Evolutionary conservation across 202 grass and related monocot species (phyloP).

Genomic region (Schoenoplectus triqueter): DNA sequence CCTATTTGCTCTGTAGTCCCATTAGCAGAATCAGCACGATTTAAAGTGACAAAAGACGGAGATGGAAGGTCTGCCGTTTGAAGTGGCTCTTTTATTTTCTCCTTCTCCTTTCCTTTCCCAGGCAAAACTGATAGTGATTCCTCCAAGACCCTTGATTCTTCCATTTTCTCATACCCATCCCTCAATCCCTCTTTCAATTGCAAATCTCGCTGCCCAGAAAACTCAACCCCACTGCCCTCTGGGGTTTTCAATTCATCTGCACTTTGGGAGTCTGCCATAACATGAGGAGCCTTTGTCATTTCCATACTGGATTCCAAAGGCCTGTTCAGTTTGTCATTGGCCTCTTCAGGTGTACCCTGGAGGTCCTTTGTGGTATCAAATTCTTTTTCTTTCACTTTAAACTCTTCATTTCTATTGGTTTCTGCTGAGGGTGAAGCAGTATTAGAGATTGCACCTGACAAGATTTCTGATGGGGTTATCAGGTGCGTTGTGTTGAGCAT

Average conservation of each 20-base stretch:
- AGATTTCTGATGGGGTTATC: slow-evolving; percentile 78
- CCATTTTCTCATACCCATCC: slow-evolving; percentile 49
- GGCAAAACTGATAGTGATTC: slow-evolving; percentile 43
- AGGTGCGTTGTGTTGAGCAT: slow-evolving; percentile 55
- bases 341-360: slow-evolving; percentile 46
- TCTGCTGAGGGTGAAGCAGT: slow-evolving; percentile 49
- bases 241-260: slow-evolving; percentile 45
- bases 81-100: slow-evolving; percentile 44
- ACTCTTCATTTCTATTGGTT: slow-evolving; percentile 43
- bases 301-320: slow-evolving; percentile 44
- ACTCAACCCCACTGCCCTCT: slow-evolving; percentile 45
- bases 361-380: slow-evolving; percentile 51
- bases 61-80: slow-evolving; percentile 50
- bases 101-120: slow-evolving; percentile 60
- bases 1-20: slow-evolving; percentile 37
- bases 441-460: slow-evolving; percentile 59
- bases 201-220: slow-evolving; percentile 40
- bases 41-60: slow-evolving; percentile 49
- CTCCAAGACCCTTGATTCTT: slow-evolving; percentile 41
- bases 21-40: slow-evolving; percentile 57
- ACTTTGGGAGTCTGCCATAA: slow-evolving; percentile 49
- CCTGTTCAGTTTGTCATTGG: slow-evolving; percentile 47
- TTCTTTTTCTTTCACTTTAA: slow-evolving; percentile 43
- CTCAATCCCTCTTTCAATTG: slow-evolving; percentile 42
- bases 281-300: slow-evolving; percentile 40